Evolutionary conservation across 768 basidiomycete species (phyloP).

Genomic region (Suillus subaureus): DNA sequence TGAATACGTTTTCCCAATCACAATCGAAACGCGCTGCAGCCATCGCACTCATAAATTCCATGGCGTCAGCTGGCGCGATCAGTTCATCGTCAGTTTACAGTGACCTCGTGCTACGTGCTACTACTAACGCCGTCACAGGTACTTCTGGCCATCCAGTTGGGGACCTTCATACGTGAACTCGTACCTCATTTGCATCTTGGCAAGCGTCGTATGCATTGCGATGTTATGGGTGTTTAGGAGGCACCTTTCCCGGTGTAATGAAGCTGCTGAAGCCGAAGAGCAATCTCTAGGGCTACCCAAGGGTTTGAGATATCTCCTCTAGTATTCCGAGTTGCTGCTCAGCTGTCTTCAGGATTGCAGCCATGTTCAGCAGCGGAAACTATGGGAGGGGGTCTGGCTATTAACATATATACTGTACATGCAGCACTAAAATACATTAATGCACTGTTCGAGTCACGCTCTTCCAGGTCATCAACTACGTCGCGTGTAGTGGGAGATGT

Average conservation of each 20-base stretch:
- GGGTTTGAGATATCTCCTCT: slow-evolving; percentile 50
- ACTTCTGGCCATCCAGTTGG: slow-evolving; percentile 68
- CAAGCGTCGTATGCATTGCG: slow-evolving; percentile 49
- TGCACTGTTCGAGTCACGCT: no score
- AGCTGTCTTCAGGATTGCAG: no score
- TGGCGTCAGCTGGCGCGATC: slow-evolving; percentile 80
- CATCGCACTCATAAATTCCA: slow-evolving; percentile 76
- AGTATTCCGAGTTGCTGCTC: slow-evolving; percentile 5
- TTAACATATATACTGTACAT: no score
- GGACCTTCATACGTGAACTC: slow-evolving; percentile 69
- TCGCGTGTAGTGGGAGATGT: no score
- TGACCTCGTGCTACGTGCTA: not conserved
- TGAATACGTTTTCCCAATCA: slow-evolving; percentile 66
- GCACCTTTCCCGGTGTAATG: slow-evolving; percentile 45
- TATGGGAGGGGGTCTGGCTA: no score
- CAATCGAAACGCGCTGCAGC: slow-evolving; percentile 83
- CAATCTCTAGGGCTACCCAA: slow-evolving; percentile 33
- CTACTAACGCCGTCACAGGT: slow-evolving; percentile 34
- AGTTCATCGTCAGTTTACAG: slow-evolving; percentile 64
- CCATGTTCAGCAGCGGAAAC: no score
- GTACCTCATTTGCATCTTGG: slow-evolving; percentile 70
- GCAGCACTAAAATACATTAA: no score
- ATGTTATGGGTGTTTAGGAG: slow-evolving; percentile 51
- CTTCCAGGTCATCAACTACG: no score
- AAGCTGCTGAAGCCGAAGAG: slow-evolving; percentile 39